Evolutionary conservation across 2,329 filamentous ascomycete genomes (phyloP), one percentile per base, ranked within the genome.

Genomic region (Ceratocystis huliohia): DNA sequence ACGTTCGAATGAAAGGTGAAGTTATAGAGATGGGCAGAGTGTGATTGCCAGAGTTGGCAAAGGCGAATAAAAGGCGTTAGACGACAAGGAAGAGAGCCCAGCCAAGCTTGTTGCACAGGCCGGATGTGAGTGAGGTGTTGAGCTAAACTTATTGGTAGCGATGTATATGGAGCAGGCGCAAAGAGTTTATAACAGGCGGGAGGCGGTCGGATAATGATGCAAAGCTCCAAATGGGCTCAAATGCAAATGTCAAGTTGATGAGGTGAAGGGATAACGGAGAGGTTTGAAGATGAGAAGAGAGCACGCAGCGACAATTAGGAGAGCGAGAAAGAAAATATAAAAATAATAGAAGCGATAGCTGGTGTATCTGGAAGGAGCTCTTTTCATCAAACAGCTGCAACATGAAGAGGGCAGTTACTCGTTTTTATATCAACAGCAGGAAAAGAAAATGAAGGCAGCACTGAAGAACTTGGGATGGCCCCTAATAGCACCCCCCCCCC

Each of bases 371-470:
- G 22, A 57, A 57, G 28, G 53, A 30, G 22, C 30, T 15, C 25
- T 56, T 53, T 64, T 41, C 46, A 17, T 30, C 22, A 25, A 57
- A 17, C 15, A 57, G 53, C 2, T 15, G 25, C 28, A n/a, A 30
- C 22, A 57, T 22, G 53, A 57, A 30, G 53, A 57, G 53, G 53
- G 53, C 53, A 57, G 30, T 28, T 57, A 57, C 53, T 57, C 28
- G 53, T n/a, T 22, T 62, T 50, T 48, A 25, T 48, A 28, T 62
- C 56, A 62, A 48, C 13, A 28, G 45, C 17, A 48, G 5, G 2
- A 20, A 15, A 13, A n/a, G 15, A 33, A 65, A 62, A 44, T 7
- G 10, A 45, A 33, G 48, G 13, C 25, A n/a, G n/a, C 48, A 53
- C n/a, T n/a, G 10, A 57, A 17, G 10, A 17, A 30, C 53, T n/a